These are phyloP conservation scores for Domatiomyces catenatus DNA, from an alignment of 2,329 filamentous ascomycete genomes.

Conservation along the genomic window DNA sequence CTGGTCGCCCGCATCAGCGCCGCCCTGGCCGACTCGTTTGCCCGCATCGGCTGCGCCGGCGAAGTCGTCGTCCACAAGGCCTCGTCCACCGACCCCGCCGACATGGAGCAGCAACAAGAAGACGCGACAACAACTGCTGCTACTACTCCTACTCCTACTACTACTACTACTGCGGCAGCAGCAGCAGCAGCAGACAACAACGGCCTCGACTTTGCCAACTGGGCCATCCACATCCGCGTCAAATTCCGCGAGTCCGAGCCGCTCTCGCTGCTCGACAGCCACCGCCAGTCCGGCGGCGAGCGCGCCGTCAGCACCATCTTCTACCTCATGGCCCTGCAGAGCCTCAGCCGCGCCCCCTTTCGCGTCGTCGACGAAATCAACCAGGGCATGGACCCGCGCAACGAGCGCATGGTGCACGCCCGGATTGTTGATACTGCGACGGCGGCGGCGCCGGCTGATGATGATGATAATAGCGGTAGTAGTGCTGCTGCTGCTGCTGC, in stretches of 20 bases:
- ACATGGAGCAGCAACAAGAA: constrained; percentile 2
- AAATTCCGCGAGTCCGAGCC: constrained; percentile 81
- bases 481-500: constrained; percentile 6
- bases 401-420: constrained; percentile 95
- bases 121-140: constrained; percentile 14
- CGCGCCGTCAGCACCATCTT: constrained; percentile 94
- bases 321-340: constrained; percentile 95
- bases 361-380: constrained; percentile 99
- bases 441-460: too few relatives aligned
- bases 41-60: constrained; percentile 84
- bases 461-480: constrained; percentile 42
- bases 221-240: constrained; percentile 87
- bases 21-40: constrained; percentile 85
- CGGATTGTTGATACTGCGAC: constrained; percentile 98
- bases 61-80: constrained; percentile 76
- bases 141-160: too few relatives aligned
- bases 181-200: constrained; percentile 24
- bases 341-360: constrained; percentile 85
- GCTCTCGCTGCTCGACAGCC: constrained; percentile 71
- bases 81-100: constrained; percentile 20
- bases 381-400: constrained; percentile 96
- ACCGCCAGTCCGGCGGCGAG: constrained; percentile 92
- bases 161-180: constrained; percentile 14
- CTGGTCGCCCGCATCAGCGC: constrained; percentile 70
- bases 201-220: constrained; percentile 74